Percentiles rank a stretch among this genome's conserved stretches.
These are phyloP conservation scores for Colletotrichum liriopes DNA, from an alignment of 2,329 filamentous ascomycete genomes.

Conservation along the genomic window DNA sequence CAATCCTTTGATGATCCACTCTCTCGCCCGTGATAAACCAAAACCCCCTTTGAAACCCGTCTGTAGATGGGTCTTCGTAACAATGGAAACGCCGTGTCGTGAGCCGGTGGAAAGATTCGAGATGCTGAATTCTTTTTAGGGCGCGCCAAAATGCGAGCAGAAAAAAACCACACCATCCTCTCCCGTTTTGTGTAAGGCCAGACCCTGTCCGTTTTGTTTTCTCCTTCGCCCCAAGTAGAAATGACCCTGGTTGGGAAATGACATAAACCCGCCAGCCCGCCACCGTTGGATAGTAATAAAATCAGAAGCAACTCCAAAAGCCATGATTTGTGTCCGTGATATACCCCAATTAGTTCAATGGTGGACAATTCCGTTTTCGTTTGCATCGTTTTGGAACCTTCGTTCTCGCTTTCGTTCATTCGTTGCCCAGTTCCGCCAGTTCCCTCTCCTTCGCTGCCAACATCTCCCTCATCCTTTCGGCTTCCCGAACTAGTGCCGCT, in stretches of 20 bases:
- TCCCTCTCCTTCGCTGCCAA: constrained; percentile 83
- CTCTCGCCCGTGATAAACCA: background rate
- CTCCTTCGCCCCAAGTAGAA: constrained; percentile 5
- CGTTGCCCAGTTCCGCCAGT: constrained; percentile 63
- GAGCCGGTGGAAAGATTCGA: constrained; percentile 12
- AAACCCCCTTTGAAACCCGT: background rate
- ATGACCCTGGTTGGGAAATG: background rate
- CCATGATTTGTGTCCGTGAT: constrained; percentile 21
- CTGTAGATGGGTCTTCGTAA: constrained; percentile 3
- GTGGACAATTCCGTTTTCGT: constrained; percentile 22
- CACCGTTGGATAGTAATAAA: constrained; percentile 1
- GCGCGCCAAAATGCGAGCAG: constrained; percentile 32
- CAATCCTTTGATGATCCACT: background rate
- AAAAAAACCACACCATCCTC: background rate
- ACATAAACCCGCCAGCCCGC: constrained; percentile 9
- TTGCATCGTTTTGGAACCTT: constrained; percentile 33
- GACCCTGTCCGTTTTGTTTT: constrained; percentile 29
- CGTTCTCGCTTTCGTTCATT: constrained; percentile 24
- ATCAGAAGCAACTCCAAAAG: constrained; percentile 27
- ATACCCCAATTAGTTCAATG: constrained; percentile 5
- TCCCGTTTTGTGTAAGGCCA: constrained; percentile 11
- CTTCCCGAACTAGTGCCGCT: constrained; percentile 78
- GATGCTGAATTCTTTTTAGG: constrained; percentile 25
- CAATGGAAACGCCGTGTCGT: constrained; percentile 35
- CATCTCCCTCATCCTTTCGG: constrained; percentile 82